A percentile compares a stretch with the other conserved stretches of the same genome.
Conservation (phyloP, 2,329 filamentous ascomycete genomes). For the Trichothecium roseum region DNA sequence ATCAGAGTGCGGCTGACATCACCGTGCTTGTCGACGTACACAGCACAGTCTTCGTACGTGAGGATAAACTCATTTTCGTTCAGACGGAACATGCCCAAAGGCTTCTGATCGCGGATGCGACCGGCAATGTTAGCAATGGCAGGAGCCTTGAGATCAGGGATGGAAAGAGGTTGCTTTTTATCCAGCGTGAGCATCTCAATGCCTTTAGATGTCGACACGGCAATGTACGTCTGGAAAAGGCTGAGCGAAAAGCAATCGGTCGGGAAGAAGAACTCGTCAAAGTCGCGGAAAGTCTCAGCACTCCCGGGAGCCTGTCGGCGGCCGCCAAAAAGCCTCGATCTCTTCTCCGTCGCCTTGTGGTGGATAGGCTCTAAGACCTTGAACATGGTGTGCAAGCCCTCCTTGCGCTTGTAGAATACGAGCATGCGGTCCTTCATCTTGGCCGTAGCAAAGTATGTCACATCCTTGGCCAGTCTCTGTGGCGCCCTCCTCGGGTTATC, state of each 20-base stretch:
- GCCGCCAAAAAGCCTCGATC: slow-evolving; percentile 53
- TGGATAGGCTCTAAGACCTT: slow-evolving; percentile 94
- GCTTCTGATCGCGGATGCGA: slow-evolving; percentile 72
- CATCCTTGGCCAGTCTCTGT: slow-evolving; percentile 84
- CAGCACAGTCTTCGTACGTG: slow-evolving; percentile 89
- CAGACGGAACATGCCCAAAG: slow-evolving; percentile 92
- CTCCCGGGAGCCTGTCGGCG: slow-evolving; percentile 53
- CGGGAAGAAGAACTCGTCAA: slow-evolving; percentile 97
- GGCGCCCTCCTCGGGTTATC: slow-evolving; percentile 79
- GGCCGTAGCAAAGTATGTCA: slow-evolving; percentile 92
- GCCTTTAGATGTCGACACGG: slow-evolving; percentile 81
- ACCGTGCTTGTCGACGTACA: slow-evolving; percentile 97
- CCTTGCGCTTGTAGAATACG: slow-evolving; percentile 94
- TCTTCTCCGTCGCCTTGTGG: slow-evolving; percentile 83
- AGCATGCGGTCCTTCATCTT: slow-evolving; percentile 94
- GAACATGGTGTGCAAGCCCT: slow-evolving; percentile 86
- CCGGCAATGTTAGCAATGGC: slow-evolving; percentile 77
- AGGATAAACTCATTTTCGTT: slow-evolving; percentile 88
- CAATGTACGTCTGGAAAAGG: slow-evolving; percentile 88
- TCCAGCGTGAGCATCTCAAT: slow-evolving; percentile 95
- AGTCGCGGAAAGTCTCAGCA: slow-evolving; percentile 95
- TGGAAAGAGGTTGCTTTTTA: slow-evolving; percentile 91
- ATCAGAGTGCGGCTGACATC: slow-evolving; percentile 89
- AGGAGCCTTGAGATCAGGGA: slow-evolving; percentile 73
- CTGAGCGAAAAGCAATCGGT: slow-evolving; percentile 92